Base-by-base conservation (phyloP, 306 rosid species). In the Abrus precatorius region DNA sequence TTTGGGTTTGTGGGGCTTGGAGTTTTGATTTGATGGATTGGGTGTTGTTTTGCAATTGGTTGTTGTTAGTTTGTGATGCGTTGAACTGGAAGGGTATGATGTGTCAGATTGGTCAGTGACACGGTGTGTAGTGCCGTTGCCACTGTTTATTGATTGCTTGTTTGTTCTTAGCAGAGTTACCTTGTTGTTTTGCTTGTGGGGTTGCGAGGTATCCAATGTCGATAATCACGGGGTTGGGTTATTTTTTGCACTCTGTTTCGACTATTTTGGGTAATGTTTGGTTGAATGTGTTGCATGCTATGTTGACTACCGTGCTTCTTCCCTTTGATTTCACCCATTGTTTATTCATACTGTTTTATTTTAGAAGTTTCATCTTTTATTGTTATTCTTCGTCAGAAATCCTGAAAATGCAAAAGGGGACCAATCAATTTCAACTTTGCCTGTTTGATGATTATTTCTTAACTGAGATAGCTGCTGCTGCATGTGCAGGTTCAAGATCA, bases 401-500 rank as follows among this genome's bases (percentile, higher is more conserved):
- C 52, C 10, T 69, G 55, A 50, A 61, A 7, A 0, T 33, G 4
- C 5, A 73, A 56, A 56, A 5, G 36, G 29, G 72, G 72, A 60
- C 65, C 4, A 47, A 38, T 48, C 27, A 1, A 44, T 60, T 29
- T 67, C 34, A 14, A 12, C n/a, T 74, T 56, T 44, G 12, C 9
- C 29, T 45, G 40, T 30, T 70, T 71, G 34, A 71, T 49, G 76
- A 65, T 74, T 14, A 10, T 67, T 67, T 79, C 45, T 28, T 30
- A 36, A 54, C 82, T 69, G 38, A 54, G 55, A 48, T 56, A 54
- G 32, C 72, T 36, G 4, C 40, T 90, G 80, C 38, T 56, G 57
- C 62, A 48, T 76, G 78, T 66, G 84, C 79, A 94, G 98, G 98
- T 53, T 91, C 97, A 9, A 88, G 88, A 83, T 89, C 97, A 54